Conservation (phyloP, 208 protist species). For the Paratrypanosoma confusum region DNA sequence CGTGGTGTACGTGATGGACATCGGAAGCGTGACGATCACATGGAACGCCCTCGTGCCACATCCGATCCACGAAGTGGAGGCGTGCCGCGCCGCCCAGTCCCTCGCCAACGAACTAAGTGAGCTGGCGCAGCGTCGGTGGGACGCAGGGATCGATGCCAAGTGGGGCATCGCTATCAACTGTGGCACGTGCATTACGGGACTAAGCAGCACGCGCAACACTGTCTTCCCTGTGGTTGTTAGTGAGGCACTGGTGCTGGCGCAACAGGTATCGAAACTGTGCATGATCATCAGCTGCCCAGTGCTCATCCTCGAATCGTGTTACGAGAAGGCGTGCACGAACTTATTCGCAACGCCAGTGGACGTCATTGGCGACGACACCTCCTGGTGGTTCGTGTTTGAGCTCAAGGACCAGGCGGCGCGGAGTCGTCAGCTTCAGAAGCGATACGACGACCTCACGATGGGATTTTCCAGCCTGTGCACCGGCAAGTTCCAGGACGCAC, state of each 20-base stretch:
- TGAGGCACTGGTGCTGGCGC: constrained; percentile 17
- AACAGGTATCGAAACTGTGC: constrained; percentile 16
- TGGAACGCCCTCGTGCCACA: too few relatives aligned
- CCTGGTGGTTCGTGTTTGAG: too few relatives aligned
- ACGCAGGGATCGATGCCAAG: too few relatives aligned
- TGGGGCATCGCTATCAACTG: constrained; percentile 27
- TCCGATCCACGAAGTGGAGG: too few relatives aligned
- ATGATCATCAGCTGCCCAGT: constrained; percentile 13
- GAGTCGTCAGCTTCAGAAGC: too few relatives aligned
- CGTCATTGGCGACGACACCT: constrained; percentile 9
- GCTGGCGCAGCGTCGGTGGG: neutral
- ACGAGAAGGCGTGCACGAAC: constrained; percentile 11
- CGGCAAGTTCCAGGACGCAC: too few relatives aligned
- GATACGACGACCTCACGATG: too few relatives aligned
- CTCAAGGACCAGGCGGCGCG: too few relatives aligned
- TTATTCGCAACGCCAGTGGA: constrained; percentile 12
- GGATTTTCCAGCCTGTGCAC: too few relatives aligned
- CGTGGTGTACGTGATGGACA: too few relatives aligned
- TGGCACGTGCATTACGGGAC: constrained; percentile 10
- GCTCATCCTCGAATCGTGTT: constrained; percentile 16
- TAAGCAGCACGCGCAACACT: neutral
- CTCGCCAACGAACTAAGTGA: constrained; percentile 5
- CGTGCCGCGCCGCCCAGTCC: constrained; percentile 3
- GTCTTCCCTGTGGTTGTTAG: constrained; percentile 8
- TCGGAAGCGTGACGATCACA: too few relatives aligned